These are phyloP conservation scores for Lojkania enalia DNA, from an alignment of 2,329 filamentous ascomycete genomes.

Conservation along the genomic window DNA sequence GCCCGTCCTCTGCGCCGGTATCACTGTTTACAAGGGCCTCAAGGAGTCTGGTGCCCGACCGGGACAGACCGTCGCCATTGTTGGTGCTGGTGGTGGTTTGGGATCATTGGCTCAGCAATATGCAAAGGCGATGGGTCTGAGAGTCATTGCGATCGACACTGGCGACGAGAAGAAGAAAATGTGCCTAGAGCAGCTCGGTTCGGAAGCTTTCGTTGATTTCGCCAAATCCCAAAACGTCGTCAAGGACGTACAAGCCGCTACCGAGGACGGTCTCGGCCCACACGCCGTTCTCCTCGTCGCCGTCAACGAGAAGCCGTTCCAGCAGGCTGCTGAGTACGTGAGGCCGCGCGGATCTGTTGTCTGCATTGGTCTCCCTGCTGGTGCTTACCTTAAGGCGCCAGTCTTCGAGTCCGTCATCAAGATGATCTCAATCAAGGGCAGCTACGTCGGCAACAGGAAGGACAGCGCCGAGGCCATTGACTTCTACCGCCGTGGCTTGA, in stretches of 20 bases:
- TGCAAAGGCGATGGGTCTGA: conserved; percentile 85
- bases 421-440: conserved; percentile 92
- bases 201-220: conserved; percentile 79
- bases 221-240: conserved; percentile 74
- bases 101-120: conserved; percentile 83
- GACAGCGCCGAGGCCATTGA: conserved; percentile 89
- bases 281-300: conserved; percentile 87
- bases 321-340: conserved; percentile 88
- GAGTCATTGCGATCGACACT: conserved; percentile 78
- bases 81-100: conserved; percentile 83
- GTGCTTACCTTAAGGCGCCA: conserved; percentile 74
- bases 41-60: conserved; percentile 78
- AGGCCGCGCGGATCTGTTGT: conserved; percentile 80
- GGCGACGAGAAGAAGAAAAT: conserved; percentile 79
- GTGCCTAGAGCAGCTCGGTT: conserved; percentile 68
- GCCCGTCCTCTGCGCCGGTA: conserved; percentile 68
- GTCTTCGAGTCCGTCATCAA: conserved; percentile 87
- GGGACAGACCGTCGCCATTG: conserved; percentile 79
- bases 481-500: conserved; percentile 81
- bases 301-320: conserved; percentile 88
- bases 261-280: conserved; percentile 78
- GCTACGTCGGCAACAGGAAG: conserved; percentile 89
- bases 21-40: conserved; percentile 20
- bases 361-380: conserved; percentile 84
- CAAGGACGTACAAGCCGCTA: conserved; percentile 79